These are phyloP conservation scores for Bryum argenteum DNA, from an alignment of 225 moss, liverwort and hornwort genomes.

Conservation along the genomic window DNA sequence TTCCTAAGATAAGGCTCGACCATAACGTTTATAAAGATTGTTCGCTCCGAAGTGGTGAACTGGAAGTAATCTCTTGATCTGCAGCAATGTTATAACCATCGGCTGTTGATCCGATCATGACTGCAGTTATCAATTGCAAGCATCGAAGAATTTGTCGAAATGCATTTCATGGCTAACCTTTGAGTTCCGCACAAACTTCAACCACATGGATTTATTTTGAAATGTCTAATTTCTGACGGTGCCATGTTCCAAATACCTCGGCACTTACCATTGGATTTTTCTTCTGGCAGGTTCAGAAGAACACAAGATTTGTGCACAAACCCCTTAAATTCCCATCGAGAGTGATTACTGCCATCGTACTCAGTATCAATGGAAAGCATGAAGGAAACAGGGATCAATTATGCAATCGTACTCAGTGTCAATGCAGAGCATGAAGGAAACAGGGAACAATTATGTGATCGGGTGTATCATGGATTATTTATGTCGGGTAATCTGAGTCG, in stretches of 20 bases:
- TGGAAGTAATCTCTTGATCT: background rate
- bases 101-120: background rate
- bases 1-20: background rate
- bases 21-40: constrained; percentile 5
- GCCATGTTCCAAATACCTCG: background rate
- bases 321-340: too few relatives aligned
- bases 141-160: background rate
- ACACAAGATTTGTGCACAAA: background rate
- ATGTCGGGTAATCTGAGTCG: too few relatives aligned
- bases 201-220: background rate
- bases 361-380: too few relatives aligned
- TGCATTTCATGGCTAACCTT: background rate
- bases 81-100: background rate
- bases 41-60: constrained; percentile 22
- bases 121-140: background rate
- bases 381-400: too few relatives aligned
- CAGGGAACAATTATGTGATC: too few relatives aligned
- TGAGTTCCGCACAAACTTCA: background rate
- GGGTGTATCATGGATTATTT: too few relatives aligned
- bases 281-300: constrained; percentile 8
- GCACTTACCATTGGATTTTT: background rate
- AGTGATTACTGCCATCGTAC: too few relatives aligned
- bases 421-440: too few relatives aligned
- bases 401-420: too few relatives aligned
- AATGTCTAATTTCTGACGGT: background rate